Evolutionary conservation across 441 rosid species (phyloP), one percentile per base, ranked within the genome.

Genomic region (Francoa sonchifolia): DNA sequence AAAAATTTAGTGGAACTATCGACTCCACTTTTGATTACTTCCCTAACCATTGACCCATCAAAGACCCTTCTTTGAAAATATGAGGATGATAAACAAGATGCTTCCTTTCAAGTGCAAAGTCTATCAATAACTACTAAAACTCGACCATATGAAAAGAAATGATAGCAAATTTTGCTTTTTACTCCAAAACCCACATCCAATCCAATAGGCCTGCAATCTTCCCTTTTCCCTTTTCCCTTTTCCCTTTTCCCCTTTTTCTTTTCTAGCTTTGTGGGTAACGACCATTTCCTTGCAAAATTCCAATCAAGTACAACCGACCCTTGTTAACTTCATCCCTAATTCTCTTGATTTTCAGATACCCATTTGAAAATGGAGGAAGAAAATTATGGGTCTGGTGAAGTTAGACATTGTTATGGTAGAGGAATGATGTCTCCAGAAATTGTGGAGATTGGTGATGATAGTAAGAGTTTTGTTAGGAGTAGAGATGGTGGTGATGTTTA

Each of bases 381-480:
- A 38, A 49, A 28, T 12, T n/a, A n/a, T 33, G 35, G 25, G 36
- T 33, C 52, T 8, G 41, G 33, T 8, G 47, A 44, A 19, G 36
- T 64, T 13, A 3, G 43, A 27, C 68, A 30, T 30, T 55, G 51
- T 9, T 31, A 46, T 18, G 44, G 26, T 20, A 8, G 46, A 9
- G 48, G 68, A 39, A 65, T 61, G 19, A 33, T 66, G 65, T 75
- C 79, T 2, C 57, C 81, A 0, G 88, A 79, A 15, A 76, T 79
- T 23, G 83, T 73, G 38, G 88, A 79, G 73, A 62, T 79, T 3
- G 77, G 62, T 25, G 78, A 73, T 17, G 80, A 70, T 5, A 67
- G 69, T 50, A 58, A 11, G 23, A 67, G 57, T 44, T n/a, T 57
- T 50, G 13, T 28, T 8, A 32, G 30, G 11, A 48, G 61, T 60